Percentiles rank a stretch among this genome's conserved stretches.
Evolutionary conservation across 2,329 filamentous ascomycete species (phyloP).

Genomic region (Tolypocladium endophyticum): DNA sequence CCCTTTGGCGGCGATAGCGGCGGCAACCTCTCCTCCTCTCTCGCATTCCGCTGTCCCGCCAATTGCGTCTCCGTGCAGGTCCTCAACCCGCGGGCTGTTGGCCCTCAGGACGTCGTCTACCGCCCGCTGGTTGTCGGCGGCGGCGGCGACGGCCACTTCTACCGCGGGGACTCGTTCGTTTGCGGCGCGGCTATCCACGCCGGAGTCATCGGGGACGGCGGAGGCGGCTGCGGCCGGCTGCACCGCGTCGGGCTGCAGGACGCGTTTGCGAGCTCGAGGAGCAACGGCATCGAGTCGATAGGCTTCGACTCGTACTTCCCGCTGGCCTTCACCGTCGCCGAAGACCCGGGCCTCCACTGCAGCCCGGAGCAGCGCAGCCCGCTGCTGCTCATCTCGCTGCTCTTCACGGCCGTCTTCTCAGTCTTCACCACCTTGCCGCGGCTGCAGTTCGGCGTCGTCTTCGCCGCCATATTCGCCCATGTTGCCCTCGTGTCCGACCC

Average conservation of each 20-base stretch:
- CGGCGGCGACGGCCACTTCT: conserved; percentile 56
- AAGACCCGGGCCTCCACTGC: conserved; percentile 49
- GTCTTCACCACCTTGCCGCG: conserved; percentile 70
- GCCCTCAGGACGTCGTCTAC: conserved; percentile 56
- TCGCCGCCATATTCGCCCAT: conserved; percentile 77
- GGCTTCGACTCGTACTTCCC: conserved; percentile 85
- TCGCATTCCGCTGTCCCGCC: conserved; percentile 66
- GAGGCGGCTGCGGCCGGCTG: conserved; percentile 76
- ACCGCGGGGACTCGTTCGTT: conserved; percentile 83
- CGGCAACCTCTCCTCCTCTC: conserved; percentile 48
- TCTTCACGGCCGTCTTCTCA: conserved; percentile 67
- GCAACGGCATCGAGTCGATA: conserved; percentile 67
- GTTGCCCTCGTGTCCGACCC: conserved; percentile 88
- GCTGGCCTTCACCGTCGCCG: conserved; percentile 63
- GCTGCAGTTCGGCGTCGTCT: conserved; percentile 77
- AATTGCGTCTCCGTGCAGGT: conserved; percentile 57
- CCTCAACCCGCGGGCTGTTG: conserved; percentile 65
- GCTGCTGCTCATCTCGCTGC: conserved; percentile 70
- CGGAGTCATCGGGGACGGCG: conserved; percentile 60
- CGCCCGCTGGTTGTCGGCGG: conserved; percentile 58
- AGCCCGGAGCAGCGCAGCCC: conserved; percentile 77
- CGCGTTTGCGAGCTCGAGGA: conserved; percentile 51
- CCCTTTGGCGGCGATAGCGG: conserved; percentile 45
- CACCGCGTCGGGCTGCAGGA: conserved; percentile 58
- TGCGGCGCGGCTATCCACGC: conserved; percentile 79